These are phyloP conservation scores for Nitzschia putrida DNA, from an alignment of 108 stramenopile species.

Conservation along the genomic window DNA sequence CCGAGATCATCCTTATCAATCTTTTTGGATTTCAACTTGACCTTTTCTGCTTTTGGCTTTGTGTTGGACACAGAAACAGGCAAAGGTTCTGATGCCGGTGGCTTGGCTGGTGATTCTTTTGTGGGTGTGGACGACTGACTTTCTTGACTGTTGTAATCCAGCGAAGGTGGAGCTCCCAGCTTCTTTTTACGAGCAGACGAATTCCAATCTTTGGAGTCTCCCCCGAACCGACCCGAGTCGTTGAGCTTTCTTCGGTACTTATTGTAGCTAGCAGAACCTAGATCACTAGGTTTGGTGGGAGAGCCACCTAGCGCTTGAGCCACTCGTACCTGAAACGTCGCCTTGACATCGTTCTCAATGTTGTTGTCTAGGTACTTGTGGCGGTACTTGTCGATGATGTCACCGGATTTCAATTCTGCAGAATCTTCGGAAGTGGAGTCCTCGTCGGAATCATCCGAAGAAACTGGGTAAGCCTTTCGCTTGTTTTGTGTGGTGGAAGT, in stretches of 20 bases:
- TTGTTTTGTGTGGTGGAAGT: too few species aligned
- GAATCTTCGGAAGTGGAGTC: conserved; percentile 2
- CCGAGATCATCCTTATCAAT: conserved; percentile 19
- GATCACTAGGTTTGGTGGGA: not conserved
- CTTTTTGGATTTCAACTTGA: conserved; percentile 11
- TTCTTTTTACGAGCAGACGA: conserved; percentile 13
- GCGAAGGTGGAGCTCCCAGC: conserved; percentile 15
- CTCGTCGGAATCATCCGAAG: not conserved
- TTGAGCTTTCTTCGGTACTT: conserved; percentile 7
- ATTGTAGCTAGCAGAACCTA: not conserved
- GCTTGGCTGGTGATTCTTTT: not conserved
- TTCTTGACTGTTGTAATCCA: conserved; percentile 18
- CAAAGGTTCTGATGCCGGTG: not conserved
- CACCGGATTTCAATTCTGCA: not conserved
- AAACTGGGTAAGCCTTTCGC: not conserved
- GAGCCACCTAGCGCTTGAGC: not conserved
- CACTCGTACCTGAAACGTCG: not conserved
- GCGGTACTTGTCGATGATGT: conserved; percentile 17
- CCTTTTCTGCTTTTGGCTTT: conserved; percentile 7
- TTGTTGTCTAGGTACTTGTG: conserved; percentile 7
- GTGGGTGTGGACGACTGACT: not conserved
- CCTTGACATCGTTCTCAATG: not conserved
- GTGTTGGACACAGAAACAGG: not conserved
- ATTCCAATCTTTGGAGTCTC: conserved; percentile 1
- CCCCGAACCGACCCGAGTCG: not conserved